Evolutionary conservation across 2,329 filamentous ascomycete genomes (phyloP).

Genomic region (Fusarium drepaniforme): DNA sequence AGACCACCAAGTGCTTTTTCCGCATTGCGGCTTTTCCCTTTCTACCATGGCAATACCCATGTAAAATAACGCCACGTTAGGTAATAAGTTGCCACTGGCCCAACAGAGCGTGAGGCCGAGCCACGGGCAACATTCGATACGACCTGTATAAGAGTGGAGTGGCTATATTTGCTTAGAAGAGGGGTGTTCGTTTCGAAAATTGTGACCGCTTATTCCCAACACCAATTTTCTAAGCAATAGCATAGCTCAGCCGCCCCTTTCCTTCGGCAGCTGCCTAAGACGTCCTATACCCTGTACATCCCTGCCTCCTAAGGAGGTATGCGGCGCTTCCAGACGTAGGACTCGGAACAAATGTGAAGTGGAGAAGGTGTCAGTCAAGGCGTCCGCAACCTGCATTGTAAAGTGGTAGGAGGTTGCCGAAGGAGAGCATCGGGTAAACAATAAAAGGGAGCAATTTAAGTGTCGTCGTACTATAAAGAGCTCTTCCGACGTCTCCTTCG

Average conservation of each 20-base stretch:
- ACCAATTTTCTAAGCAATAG: background rate
- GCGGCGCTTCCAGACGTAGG: background rate
- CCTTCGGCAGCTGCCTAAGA: background rate
- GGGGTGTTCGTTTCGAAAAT: background rate
- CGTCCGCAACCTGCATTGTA: too few species aligned
- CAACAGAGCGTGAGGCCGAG: background rate
- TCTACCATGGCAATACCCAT: background rate
- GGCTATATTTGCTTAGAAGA: background rate
- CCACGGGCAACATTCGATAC: background rate
- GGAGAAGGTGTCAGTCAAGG: background rate
- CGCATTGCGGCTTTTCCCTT: background rate
- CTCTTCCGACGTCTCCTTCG: background rate
- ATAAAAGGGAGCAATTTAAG: background rate
- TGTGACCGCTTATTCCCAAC: background rate
- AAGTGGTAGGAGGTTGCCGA: background rate
- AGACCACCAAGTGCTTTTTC: background rate
- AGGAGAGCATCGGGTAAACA: background rate
- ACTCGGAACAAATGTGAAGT: background rate
- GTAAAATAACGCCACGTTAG: background rate
- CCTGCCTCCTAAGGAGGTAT: background rate
- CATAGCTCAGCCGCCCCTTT: background rate
- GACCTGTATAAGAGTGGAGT: background rate
- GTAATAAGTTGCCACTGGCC: background rate
- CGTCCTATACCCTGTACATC: background rate
- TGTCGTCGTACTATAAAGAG: background rate